These are phyloP conservation scores for Tilletia indica DNA, from an alignment of 1,284 basidiomycete genomes.

Conservation along the genomic window DNA sequence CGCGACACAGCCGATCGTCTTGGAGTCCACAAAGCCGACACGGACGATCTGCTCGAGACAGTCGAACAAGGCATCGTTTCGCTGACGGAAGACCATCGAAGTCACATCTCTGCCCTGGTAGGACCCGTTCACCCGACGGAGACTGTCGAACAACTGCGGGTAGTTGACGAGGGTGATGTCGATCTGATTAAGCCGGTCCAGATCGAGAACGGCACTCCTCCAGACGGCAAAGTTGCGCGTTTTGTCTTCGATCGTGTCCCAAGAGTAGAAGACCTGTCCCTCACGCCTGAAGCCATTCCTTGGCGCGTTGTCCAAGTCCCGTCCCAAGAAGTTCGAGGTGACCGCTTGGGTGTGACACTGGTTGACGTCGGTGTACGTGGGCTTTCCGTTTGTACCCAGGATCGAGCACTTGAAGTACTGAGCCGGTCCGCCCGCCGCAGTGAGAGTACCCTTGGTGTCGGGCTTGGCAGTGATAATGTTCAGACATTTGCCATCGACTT, in stretches of 20 bases:
- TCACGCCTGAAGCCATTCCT: constrained; percentile 55
- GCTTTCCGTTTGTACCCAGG: constrained; percentile 71
- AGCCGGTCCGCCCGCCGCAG: constrained; percentile 51
- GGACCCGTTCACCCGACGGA: constrained; percentile 65
- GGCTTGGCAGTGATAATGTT: constrained; percentile 72
- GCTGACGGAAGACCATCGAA: constrained; percentile 73
- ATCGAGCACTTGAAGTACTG: constrained; percentile 98
- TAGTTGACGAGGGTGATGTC: constrained; percentile 59
- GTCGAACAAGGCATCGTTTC: constrained; percentile 62
- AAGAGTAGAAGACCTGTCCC: constrained; percentile 89
- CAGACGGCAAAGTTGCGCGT: constrained; percentile 82
- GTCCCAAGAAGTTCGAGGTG: constrained; percentile 30
- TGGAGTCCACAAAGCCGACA: constrained; percentile 90
- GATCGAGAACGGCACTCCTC: constrained; percentile 85
- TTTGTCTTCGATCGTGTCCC: constrained; percentile 74
- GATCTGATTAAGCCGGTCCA: constrained; percentile 79
- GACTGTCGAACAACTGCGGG: constrained; percentile 76
- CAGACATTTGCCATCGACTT: constrained; percentile 76
- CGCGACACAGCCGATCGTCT: constrained; percentile 90
- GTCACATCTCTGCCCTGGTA: constrained; percentile 83
- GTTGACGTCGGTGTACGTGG: constrained; percentile 36
- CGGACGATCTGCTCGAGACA: constrained; percentile 83
- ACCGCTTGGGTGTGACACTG: constrained; percentile 39
- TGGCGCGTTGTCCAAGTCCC: constrained; percentile 24
- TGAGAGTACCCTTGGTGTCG: constrained; percentile 55